Conservation (phyloP, 805 yeast species). For the Clavispora phyllophila region DNA sequence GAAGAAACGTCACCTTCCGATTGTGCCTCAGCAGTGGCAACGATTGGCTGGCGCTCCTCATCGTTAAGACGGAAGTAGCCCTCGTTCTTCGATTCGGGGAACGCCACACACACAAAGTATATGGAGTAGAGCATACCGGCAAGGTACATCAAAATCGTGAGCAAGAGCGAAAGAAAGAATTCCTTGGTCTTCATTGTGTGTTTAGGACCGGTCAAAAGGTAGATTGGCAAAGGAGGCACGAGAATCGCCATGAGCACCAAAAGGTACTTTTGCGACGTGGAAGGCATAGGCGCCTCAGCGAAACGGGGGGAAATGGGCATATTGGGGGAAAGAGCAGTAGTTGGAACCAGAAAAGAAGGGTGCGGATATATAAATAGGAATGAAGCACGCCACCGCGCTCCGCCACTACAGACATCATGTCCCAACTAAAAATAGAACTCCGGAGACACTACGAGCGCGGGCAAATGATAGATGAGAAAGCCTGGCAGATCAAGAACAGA, state of each 20-base stretch:
- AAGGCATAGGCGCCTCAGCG: constrained; percentile 7
- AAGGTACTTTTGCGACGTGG: constrained; percentile 18
- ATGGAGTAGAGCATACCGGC: constrained; percentile 27
- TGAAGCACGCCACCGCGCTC: too few species aligned
- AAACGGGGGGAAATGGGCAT: constrained; percentile 10
- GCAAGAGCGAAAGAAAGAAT: constrained; percentile 25
- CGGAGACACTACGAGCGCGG: too few species aligned
- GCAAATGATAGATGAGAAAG: too few species aligned
- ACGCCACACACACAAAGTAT: constrained; percentile 23
- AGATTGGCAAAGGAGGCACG: constrained; percentile 37
- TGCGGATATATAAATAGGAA: not conserved
- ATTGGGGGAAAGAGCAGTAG: not conserved
- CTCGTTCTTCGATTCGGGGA: constrained; percentile 10
- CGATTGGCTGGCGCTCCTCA: constrained; percentile 3
- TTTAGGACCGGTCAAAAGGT: constrained; percentile 22
- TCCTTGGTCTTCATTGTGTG: constrained; percentile 30
- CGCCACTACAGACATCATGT: too few species aligned
- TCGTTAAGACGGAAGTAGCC: constrained; percentile 23
- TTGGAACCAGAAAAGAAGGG: not conserved
- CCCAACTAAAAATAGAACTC: too few species aligned
- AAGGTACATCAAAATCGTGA: constrained; percentile 28
- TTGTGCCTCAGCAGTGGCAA: not conserved
- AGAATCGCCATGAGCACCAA: constrained; percentile 28
- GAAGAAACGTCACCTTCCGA: not conserved
- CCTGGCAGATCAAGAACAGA: too few species aligned